A percentile compares a stretch with the other conserved stretches of the same genome.
These are phyloP conservation scores for Paramarasmius palmivorus DNA, from an alignment of 1,284 basidiomycete species.

Conservation along the genomic window DNA sequence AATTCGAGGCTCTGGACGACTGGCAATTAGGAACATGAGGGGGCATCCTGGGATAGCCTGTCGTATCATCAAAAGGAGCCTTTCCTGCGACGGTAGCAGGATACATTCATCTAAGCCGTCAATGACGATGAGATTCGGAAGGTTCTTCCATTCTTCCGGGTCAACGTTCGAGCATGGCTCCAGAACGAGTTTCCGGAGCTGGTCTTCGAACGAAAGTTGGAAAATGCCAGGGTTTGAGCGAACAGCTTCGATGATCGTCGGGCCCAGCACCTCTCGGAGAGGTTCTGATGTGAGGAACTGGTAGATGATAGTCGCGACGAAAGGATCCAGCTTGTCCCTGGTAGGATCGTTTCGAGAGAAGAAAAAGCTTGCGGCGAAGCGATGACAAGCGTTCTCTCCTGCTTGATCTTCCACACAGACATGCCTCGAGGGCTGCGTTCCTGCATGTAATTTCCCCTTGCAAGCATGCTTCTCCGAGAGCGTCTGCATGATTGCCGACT, in stretches of 20 bases:
- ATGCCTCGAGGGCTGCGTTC: too few species aligned
- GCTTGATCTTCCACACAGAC: too few species aligned
- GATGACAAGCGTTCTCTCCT: too few species aligned
- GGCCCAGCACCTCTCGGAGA: background rate
- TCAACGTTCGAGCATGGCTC: background rate
- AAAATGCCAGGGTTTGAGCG: background rate
- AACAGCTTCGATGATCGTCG: background rate
- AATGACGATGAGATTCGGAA: constrained; percentile 1
- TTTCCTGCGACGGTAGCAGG: background rate
- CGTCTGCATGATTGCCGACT: too few species aligned
- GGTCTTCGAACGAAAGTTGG: background rate
- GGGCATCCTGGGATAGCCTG: background rate
- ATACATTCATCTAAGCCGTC: constrained; percentile 1
- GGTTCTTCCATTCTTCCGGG: background rate
- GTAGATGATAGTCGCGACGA: too few species aligned
- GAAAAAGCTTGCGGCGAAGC: too few species aligned
- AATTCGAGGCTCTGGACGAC: constrained; percentile 3
- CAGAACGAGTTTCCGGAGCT: background rate
- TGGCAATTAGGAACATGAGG: background rate
- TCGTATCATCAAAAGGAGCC: background rate
- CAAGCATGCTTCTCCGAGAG: too few species aligned
- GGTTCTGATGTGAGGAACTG: too few species aligned
- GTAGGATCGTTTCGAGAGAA: too few species aligned
- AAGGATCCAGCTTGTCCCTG: too few species aligned
- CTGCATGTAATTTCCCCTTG: too few species aligned